phyloP scores from a whole-genome alignment of 257 asterid genomes.

The Ajuga chamaepitys region DNA sequence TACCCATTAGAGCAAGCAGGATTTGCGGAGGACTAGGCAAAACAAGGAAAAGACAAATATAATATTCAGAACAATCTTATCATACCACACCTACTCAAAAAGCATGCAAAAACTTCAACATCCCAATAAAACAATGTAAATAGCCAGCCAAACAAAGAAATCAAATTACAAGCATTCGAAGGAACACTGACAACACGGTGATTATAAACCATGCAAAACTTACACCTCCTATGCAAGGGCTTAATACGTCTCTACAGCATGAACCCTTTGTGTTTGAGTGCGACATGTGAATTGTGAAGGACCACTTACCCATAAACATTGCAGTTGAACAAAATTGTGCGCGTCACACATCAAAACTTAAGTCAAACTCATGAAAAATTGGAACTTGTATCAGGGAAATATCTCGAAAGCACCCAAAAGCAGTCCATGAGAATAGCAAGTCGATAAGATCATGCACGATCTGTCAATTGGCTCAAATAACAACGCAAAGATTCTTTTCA shows the following conservation, averaged over 20 bases:
- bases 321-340: not conserved
- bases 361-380: not conserved
- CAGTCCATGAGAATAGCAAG: not conserved
- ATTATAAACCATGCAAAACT: not conserved
- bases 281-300: not conserved
- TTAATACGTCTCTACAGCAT: not conserved
- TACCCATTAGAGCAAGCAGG: not conserved
- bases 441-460: not conserved
- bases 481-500: too few species aligned
- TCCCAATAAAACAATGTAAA: not conserved
- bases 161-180: not conserved
- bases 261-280: not conserved
- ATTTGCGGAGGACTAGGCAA: not conserved
- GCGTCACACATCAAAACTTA: not conserved
- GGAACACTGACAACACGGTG: not conserved
- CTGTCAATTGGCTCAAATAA: too few species aligned
- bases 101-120: constrained; percentile 5
- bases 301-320: not conserved
- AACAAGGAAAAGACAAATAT: not conserved
- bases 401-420: not conserved
- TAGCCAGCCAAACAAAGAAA: not conserved
- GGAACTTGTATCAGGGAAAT: not conserved
- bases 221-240: not conserved
- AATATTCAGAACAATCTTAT: constrained; percentile 1
- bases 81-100: constrained; percentile 3